phyloP scores from a whole-genome alignment of 306 rosid species.

The Vigna angularis region DNA sequence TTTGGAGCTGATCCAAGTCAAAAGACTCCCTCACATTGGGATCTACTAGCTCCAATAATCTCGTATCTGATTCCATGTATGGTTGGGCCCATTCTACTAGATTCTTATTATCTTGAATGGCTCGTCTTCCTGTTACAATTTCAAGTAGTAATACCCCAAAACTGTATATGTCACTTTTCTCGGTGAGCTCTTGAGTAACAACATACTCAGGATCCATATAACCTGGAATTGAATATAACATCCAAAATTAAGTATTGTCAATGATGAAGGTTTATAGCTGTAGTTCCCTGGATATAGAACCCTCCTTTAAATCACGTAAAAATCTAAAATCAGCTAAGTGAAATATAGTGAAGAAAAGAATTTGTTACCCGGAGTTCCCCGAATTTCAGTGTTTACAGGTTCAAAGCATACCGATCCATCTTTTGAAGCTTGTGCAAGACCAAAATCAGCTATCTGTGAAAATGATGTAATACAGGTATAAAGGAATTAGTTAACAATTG shows the following conservation, averaged over 20 bases:
- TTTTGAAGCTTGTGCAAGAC: conserved; percentile 94
- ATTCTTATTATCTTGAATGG: conserved; percentile 78
- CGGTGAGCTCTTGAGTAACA: conserved; percentile 92
- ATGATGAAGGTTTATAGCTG: conserved; percentile 44
- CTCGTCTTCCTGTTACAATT: conserved; percentile 83
- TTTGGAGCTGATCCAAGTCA: conserved; percentile 86
- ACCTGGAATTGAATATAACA: conserved; percentile 66
- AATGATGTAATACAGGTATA: conserved; percentile 16
- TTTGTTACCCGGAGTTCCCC: conserved; percentile 88
- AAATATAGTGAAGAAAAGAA: conserved; percentile 36
- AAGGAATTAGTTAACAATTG: conserved; percentile 3
- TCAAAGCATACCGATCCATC: conserved; percentile 87
- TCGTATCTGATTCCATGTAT: conserved; percentile 63
- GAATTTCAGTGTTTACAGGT: conserved; percentile 80
- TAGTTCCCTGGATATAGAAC: conserved; percentile 56
- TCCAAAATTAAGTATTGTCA: conserved; percentile 29
- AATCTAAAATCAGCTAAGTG: conserved; percentile 18
- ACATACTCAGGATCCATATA: conserved; percentile 98
- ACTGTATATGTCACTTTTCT: conserved; percentile 94
- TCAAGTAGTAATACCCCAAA: conserved; percentile 89
- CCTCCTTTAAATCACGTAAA: conserved; percentile 32
- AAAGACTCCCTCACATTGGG: conserved; percentile 70
- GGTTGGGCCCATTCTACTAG: conserved; percentile 91
- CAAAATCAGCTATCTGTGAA: conserved; percentile 94
- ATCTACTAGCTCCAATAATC: conserved; percentile 79